These are phyloP conservation scores for Moesziomyces antarcticus DNA, from an alignment of 1,284 basidiomycete species.

Conservation along the genomic window DNA sequence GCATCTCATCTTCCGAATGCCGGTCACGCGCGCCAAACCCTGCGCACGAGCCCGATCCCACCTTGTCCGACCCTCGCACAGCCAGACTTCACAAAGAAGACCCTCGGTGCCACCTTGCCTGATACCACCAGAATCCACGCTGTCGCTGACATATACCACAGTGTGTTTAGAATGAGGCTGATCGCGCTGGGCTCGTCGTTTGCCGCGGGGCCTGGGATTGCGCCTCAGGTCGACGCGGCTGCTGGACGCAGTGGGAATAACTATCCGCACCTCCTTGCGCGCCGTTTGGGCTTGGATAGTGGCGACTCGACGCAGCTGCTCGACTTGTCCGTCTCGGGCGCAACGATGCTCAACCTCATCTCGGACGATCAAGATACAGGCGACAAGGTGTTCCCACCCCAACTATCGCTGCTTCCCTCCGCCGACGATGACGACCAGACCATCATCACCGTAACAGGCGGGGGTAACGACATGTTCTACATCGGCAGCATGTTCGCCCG, in stretches of 20 bases:
- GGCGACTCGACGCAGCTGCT: constrained; percentile 8
- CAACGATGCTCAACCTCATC: constrained; percentile 25
- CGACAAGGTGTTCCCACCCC: constrained; percentile 16
- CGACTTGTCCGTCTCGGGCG: constrained; percentile 28
- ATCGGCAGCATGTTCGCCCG: constrained; percentile 31
- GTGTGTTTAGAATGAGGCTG: constrained; percentile 2
- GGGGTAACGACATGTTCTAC: constrained; percentile 37
- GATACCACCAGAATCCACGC: too few species aligned
- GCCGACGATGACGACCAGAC: constrained; percentile 17
- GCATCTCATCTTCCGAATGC: not conserved
- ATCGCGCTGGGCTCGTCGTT: constrained; percentile 31
- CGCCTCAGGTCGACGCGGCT: constrained; percentile 17
- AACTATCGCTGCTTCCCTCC: constrained; percentile 2
- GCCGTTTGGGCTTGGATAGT: constrained; percentile 12
- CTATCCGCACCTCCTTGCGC: constrained; percentile 27
- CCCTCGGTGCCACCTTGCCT: too few species aligned
- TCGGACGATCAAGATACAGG: constrained; percentile 20
- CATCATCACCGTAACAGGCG: constrained; percentile 24
- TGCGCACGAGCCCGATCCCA: not conserved
- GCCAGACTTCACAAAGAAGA: too few species aligned
- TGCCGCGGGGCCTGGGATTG: constrained; percentile 31
- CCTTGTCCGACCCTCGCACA: not conserved
- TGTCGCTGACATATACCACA: too few species aligned
- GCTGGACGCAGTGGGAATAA: constrained; percentile 32
- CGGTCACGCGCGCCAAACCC: too few species aligned